A percentile compares a stretch with the other conserved stretches of the same genome.
Evolutionary conservation across 1,284 basidiomycete species (phyloP).

Genomic region (Anthracocystis walkeri): DNA sequence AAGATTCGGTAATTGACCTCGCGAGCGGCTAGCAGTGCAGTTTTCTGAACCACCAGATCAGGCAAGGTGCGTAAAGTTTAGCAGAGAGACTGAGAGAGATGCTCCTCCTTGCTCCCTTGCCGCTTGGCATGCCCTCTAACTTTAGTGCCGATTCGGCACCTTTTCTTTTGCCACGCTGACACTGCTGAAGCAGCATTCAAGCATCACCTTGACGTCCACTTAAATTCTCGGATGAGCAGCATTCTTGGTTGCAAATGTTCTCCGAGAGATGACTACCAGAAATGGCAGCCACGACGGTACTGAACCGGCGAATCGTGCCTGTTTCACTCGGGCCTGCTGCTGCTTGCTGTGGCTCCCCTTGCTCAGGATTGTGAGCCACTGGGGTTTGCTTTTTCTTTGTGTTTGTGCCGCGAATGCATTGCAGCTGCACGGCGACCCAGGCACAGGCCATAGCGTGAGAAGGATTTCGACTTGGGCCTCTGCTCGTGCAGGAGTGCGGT

Average conservation of each 20-base stretch:
- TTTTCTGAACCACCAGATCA: not conserved
- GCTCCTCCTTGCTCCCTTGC: slow-evolving; percentile 15
- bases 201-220: too few relatives aligned
- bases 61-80: not conserved
- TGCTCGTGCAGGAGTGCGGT: not conserved
- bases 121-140: slow-evolving; percentile 24
- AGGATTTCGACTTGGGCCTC: not conserved
- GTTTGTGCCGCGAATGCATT: not conserved
- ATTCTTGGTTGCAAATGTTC: too few relatives aligned
- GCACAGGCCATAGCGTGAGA: slow-evolving; percentile 7
- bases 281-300: too few relatives aligned
- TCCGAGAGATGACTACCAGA: too few relatives aligned
- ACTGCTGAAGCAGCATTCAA: too few relatives aligned
- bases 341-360: slow-evolving; percentile 7
- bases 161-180: too few relatives aligned
- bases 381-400: not conserved
- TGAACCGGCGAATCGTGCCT: slow-evolving; percentile 8
- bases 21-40: not conserved
- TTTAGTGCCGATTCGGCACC: slow-evolving; percentile 2
- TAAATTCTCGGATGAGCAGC: too few relatives aligned
- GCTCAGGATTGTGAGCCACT: slow-evolving; percentile 16
- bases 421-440: slow-evolving; percentile 10
- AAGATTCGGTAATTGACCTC: not conserved
- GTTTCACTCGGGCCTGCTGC: not conserved
- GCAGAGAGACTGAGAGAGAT: not conserved